Base-by-base conservation (phyloP, 2,329 filamentous ascomycete genomes). In the Fusarium sp. region DNA sequence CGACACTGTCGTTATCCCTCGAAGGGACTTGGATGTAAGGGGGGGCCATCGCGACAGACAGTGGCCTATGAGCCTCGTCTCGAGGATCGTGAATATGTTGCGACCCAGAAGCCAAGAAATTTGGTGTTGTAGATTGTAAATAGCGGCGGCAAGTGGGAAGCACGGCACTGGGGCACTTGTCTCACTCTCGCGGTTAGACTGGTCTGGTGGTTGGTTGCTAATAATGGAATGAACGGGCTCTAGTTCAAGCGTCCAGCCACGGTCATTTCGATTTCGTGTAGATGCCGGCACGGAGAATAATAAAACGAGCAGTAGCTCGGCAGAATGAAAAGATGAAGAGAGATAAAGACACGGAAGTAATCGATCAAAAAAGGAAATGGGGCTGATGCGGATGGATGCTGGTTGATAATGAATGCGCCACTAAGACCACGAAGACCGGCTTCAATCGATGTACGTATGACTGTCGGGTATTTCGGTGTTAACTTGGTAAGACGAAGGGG, bases 21-120 rank as follows among this genome's bases (percentile, higher is more conserved):
- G 78, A 71, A 28, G 84, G 83, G 59, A 88, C 78, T 59, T 80
- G 77, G 65, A 84, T 84, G 61, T 83, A 78, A 58, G 81, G 66
- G 30, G 85, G 84, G 54, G 85, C 84, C 86, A 88, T 88, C 56
- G 54, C 59, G 43, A 68, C 32, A 50, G 51, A 37, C 44, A 55
- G 20, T 57, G 56, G 67, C 63, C 67, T 63, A 45, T 55, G 59
- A 62, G 67, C 63, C 67, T 70, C 51, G 48, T 49, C 48, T 65
- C 43, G 61, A 68, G 49, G 62, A 48, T 61, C 28, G 54, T 60
- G 45, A 45, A 45, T 56, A 94, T 59, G 39, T 41, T 44, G 56
- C 52, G 47, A 66, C 69, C 56, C 66, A 67, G 40, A 37, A 59
- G 48, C 37, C 53, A 53, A 32, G 47, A 37, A 10, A 24, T 52